phyloP scores from a whole-genome alignment of 306 rosid genomes.

The Abrus precatorius region DNA sequence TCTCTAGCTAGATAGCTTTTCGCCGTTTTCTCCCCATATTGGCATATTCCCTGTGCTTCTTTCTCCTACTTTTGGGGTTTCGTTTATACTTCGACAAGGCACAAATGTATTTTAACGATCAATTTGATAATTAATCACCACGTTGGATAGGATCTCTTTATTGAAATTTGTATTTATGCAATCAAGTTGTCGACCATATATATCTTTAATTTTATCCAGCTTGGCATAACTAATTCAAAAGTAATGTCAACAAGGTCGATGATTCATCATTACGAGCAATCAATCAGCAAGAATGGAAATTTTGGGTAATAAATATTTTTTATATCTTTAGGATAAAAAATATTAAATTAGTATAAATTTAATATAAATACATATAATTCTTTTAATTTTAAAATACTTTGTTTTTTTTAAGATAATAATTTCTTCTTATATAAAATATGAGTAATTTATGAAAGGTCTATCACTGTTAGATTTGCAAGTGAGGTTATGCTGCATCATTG shows the following conservation, averaged over 20 bases:
- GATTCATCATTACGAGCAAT: constrained; percentile 17
- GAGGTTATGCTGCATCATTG: not conserved
- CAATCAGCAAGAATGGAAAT: constrained; percentile 28
- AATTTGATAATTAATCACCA: constrained; percentile 10
- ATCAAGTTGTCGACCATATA: constrained; percentile 34
- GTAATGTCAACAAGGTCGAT: constrained; percentile 7
- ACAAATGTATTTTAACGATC: not conserved
- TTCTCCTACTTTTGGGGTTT: not conserved
- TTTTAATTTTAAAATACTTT: too few relatives aligned
- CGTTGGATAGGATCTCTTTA: constrained; percentile 26
- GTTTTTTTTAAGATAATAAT: too few relatives aligned
- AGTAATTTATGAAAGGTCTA: too few relatives aligned
- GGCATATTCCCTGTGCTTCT: not conserved
- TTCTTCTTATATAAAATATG: too few relatives aligned
- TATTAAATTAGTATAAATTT: too few relatives aligned
- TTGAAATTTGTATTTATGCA: not conserved
- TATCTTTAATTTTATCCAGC: not conserved
- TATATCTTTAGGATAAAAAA: too few relatives aligned
- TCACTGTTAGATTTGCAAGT: too few relatives aligned
- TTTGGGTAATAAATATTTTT: too few relatives aligned
- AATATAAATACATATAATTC: too few relatives aligned
- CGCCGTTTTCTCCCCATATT: not conserved
- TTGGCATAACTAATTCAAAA: not conserved
- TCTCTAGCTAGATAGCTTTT: not conserved
- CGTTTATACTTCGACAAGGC: constrained; percentile 4